Evolutionary conservation across 2,329 filamentous ascomycete genomes (phyloP), one percentile per base, ranked within the genome.

Genomic region (Alternaria hordeiaustralica): DNA sequence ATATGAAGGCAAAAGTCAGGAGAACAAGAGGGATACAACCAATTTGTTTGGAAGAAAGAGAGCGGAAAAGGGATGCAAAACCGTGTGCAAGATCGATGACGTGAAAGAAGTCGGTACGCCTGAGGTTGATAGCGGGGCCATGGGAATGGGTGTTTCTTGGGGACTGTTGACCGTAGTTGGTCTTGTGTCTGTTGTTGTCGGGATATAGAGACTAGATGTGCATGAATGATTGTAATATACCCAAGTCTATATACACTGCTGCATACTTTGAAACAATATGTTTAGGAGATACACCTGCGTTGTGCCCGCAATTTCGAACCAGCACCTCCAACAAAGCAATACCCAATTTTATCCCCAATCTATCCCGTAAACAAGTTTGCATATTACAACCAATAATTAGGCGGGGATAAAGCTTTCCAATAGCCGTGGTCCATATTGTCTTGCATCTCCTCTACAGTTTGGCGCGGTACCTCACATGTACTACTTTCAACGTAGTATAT

Each of bases 51-150:
- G 65, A 43, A 66, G 64, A 59, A 70, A 72, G 60, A 66, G 61
- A n/a, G 70, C 74, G 53, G 68, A 70, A 12, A 69, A 75, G 57
- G 69, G 70, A 0, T 80, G 78, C 57, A 63, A 75, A 66, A 74
- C 75, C 11, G 76, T 80, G 1, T 81, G 79, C 65, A 76, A 75
- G 63, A 75, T 81, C 30, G 79, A 81, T 60, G 77, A 70, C 12
- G 78, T 80, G 0, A 68, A 75, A 66, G 53, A 71, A 30, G 41
- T 71, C 11, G 79, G 79, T 6, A 75, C 71, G 9, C 79, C 79
- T 2, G 79, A 81, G 70, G 67, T 80, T 54, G 73, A 67, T 7
- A 60, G 60, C 15, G 68, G 61, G 10, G 62, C 70, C 18, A 56
- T 63, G n/a, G 67, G 54, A 6, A 54, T 72, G 45, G 26, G 67